Evolutionary conservation across 495 filamentous ascomycete species (phyloP), one percentile per base, ranked within the genome.

Genomic region (Pyrenopolyporus hunteri): DNA sequence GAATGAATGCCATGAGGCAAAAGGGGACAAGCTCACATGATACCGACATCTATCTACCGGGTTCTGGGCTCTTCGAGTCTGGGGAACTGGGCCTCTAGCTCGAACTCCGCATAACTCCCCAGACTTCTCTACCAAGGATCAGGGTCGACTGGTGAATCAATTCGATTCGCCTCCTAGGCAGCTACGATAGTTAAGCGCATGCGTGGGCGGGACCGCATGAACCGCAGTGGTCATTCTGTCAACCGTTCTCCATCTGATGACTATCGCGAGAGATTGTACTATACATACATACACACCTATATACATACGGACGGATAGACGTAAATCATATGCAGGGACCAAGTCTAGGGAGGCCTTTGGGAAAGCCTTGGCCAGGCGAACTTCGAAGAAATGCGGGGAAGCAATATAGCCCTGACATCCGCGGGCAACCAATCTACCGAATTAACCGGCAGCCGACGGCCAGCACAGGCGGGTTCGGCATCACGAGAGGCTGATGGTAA

Each of bases 261-360:
- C 42, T 19, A 10, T 31, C 25, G 33, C 35, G 31, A 7, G 35
- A 35, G 19, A 10, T 22, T 9, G 37, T 42, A 22, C 16, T 20
- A 20, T 42, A 22, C 7, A 42, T n/a, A n/a, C n/a, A n/a, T n/a
- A n/a, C n/a, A n/a, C n/a, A n/a, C n/a, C 10, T 42, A 22, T 10
- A 42, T 45, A 13, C 22, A 40, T n/a, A 6, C 25, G 23, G 42
- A n/a, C 17, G 28, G 26, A 14, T 16, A 8, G n/a, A 40, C 43
- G 58, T 53, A 50, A 40, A 32, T 51, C 54, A 64, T 50, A 65
- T 60, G 62, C 62, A 65, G 62, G 62, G 62, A 39, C 62, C 45
- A 35, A 37, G 22, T 32, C 14, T 47, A 39, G 8, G 25, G 29
- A 45, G 42, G 42, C 37, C 37, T 31, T 59, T 26, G 29, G 45